Base-by-base conservation (phyloP, 2,329 filamentous ascomycete genomes). In the Exophiala oligosperma region DNA sequence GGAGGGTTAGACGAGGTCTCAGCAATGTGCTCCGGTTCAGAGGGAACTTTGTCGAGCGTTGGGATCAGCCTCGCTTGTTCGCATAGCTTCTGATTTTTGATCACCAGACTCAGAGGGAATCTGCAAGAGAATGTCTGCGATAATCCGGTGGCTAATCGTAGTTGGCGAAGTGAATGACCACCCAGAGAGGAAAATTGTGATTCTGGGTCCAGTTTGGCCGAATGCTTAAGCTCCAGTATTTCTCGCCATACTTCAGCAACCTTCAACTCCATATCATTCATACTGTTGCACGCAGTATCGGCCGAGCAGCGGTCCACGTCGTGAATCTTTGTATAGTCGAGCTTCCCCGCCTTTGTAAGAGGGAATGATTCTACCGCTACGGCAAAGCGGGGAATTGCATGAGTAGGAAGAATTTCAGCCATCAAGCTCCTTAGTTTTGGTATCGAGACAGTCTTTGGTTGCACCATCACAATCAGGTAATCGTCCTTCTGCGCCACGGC, bases 301-400 rank as follows among this genome's bases (percentile, higher is more conserved):
- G 26, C 29, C 41, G 32, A 46, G 23, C 23, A 29, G 43, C 23
- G n/a, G 35, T 24, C 28, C 44, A 28, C 24, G 56, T 17, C 12
- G 8, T 14, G 40, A 32, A 74, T 62, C 14, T 60, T 63, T 21
- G 68, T 70, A 56, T 73, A 72, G 57, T 75, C 70, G 0, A 72
- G 47, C 55, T 75, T 75, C 2, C 70, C 69, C 26, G 62, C 60
- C 5, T 54, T 28, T 1, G 71, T 74, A 56, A 65, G 65, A 7
- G 72, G 73, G 17, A 75, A 67, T 14, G 58, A 43, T 0, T 67
- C 58, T 1, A 70, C 64, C 3, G 66, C 52, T 1, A 61, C 26
- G 2, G 74, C 67, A 6, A 61, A 35, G 3, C 58, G 52, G 9
- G 72, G 72, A 11, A 72, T 44, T 3, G 68, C 66, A 54, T 71